Conservation (phyloP, 2,329 filamentous ascomycete species). For the Aspergillus aculeatinus region DNA sequence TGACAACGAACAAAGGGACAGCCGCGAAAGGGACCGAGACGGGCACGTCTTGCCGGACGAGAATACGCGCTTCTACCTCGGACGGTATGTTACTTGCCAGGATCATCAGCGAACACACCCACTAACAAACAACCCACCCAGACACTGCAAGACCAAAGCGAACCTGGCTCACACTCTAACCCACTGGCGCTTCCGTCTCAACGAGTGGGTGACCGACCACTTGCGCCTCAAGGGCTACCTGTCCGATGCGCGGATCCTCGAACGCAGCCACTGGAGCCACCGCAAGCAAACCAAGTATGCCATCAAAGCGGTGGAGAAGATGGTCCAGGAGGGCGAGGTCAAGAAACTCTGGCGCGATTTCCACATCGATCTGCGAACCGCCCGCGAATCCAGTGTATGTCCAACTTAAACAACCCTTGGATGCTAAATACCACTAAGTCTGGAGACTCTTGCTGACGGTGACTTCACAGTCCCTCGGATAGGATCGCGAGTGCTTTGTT, state of each 20-base stretch:
- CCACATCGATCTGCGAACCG: constrained; percentile 60
- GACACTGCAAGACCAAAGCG: constrained; percentile 63
- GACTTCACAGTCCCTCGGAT: neutral
- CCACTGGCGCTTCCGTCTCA: constrained; percentile 76
- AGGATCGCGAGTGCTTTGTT: neutral
- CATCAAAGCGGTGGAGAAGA: constrained; percentile 62
- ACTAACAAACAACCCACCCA: constrained; percentile 14
- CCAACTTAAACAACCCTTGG: neutral
- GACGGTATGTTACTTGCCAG: constrained; percentile 42
- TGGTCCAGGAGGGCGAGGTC: constrained; percentile 61
- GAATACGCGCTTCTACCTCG: constrained; percentile 52
- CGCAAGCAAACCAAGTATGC: constrained; percentile 61
- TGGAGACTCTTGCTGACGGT: neutral
- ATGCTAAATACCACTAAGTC: neutral
- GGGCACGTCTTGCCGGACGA: constrained; percentile 48
- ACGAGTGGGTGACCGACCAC: constrained; percentile 66
- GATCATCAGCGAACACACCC: neutral
- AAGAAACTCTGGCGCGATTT: constrained; percentile 65
- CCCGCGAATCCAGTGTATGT: constrained; percentile 51
- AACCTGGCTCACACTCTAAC: constrained; percentile 68
- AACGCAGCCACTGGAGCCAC: constrained; percentile 61
- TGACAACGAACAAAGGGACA: constrained; percentile 36
- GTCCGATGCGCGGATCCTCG: constrained; percentile 56
- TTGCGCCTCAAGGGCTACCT: constrained; percentile 61
- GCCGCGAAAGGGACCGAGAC: constrained; percentile 42